Evolutionary conservation across 83 land plant genomes (phyloP).

Genomic region (Larix sibirica): DNA sequence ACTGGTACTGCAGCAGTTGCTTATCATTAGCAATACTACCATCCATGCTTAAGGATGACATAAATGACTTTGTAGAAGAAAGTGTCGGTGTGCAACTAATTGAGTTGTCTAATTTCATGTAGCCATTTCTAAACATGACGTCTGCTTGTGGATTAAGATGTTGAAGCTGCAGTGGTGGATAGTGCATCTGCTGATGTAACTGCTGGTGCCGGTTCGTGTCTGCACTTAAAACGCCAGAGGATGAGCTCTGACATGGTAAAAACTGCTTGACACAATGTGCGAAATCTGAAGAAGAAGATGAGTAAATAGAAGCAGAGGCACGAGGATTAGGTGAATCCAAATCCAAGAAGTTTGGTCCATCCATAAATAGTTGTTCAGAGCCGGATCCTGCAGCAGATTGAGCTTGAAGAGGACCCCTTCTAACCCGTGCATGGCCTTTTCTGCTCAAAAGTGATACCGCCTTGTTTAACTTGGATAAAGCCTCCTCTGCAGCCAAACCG

Average conservation of each 20-base stretch:
- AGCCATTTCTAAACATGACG: slow-evolving; percentile 29
- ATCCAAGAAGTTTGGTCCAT: slow-evolving; percentile 18
- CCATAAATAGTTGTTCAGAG: slow-evolving; percentile 13
- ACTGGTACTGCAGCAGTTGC: slow-evolving; percentile 47
- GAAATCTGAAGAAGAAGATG: slow-evolving; percentile 19
- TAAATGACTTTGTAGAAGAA: slow-evolving; percentile 62
- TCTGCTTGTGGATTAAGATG: slow-evolving; percentile 55
- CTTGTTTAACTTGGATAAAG: slow-evolving; percentile 65
- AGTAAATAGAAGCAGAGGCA: slow-evolving; percentile 23
- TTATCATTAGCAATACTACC: slow-evolving; percentile 52
- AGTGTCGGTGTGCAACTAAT: slow-evolving; percentile 60
- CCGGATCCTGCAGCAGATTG: slow-evolving; percentile 6
- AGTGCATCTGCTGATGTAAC: slow-evolving; percentile 34
- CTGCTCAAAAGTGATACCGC: slow-evolving; percentile 63
- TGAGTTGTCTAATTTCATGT: slow-evolving; percentile 52
- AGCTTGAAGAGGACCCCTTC: slow-evolving; percentile 26
- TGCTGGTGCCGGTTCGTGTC: slow-evolving; percentile 29
- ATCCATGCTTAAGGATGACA: slow-evolving; percentile 66
- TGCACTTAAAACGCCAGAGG: slow-evolving; percentile 26
- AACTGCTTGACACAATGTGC: slow-evolving; percentile 7
- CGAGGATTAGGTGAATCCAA: slow-evolving; percentile 26
- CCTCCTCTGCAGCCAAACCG: slow-evolving; percentile 55
- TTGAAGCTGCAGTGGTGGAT: slow-evolving; percentile 30
- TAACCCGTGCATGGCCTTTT: slow-evolving; percentile 68
- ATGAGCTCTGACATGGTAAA: slow-evolving; percentile 25